Evolutionary conservation across 805 yeast genomes (phyloP).

Genomic region (Blastobotrys attinorum): DNA sequence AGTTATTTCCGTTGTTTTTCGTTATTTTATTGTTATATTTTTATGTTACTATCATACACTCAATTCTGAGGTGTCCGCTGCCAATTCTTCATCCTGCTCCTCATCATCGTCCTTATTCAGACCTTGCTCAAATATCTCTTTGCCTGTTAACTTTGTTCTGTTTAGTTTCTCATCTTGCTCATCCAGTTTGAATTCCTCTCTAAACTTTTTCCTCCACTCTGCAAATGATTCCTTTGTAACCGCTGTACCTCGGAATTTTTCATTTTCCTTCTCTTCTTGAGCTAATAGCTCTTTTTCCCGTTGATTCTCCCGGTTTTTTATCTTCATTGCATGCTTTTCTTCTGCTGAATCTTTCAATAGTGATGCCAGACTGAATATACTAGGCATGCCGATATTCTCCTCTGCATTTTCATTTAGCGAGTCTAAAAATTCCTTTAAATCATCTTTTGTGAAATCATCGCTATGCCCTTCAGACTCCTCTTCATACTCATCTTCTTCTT

Average conservation of each 20-base stretch:
- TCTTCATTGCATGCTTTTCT: conserved; percentile 48
- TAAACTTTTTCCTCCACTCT: conserved; percentile 65
- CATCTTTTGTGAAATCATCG: conserved; percentile 40
- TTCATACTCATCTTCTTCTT: conserved; percentile 43
- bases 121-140: conserved; percentile 84
- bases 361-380: conserved; percentile 72
- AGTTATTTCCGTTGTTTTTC: too few species aligned
- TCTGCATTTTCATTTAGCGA: conserved; percentile 40
- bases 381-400: conserved; percentile 84
- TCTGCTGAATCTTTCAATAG: conserved; percentile 79
- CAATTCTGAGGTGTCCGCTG: conserved; percentile 2
- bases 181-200: conserved; percentile 66
- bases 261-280: conserved; percentile 76
- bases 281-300: conserved; percentile 52
- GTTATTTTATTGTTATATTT: neutral
- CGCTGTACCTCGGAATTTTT: conserved; percentile 83
- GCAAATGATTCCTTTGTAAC: conserved; percentile 72
- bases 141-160: conserved; percentile 75
- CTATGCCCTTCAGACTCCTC: conserved; percentile 36
- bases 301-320: conserved; percentile 44
- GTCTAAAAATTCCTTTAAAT: conserved; percentile 19
- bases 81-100: conserved; percentile 32
- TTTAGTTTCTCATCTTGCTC: conserved; percentile 43
- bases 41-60: neutral
- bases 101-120: conserved; percentile 66